Percentiles rank a stretch among this genome's conserved stretches.
phyloP scores from a whole-genome alignment of 257 asterid species.

The Solanum corneliomulleri region DNA sequence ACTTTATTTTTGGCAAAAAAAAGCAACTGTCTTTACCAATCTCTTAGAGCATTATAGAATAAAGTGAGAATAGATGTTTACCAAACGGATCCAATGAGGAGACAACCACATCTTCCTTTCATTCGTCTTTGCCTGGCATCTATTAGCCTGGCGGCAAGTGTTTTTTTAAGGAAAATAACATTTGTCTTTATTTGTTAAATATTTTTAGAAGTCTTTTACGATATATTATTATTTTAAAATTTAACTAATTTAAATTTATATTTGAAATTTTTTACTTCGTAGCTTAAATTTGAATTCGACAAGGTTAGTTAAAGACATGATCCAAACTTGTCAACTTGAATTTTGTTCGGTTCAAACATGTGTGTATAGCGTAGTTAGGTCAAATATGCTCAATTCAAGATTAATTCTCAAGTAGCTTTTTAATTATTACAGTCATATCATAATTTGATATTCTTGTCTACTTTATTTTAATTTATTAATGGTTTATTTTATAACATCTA shows the following conservation, averaged over 20 bases:
- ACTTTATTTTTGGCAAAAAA: background rate
- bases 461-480: background rate
- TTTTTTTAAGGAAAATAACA: background rate
- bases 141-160: background rate
- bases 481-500: background rate
- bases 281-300: background rate
- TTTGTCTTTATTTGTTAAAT: background rate
- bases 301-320: background rate
- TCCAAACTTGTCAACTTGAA: background rate
- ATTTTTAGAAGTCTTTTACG: background rate
- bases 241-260: background rate
- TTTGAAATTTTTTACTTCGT: background rate
- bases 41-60: background rate
- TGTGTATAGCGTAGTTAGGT: background rate
- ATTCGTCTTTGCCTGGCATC: background rate
- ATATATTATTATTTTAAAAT: background rate
- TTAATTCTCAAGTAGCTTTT: background rate
- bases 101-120: background rate
- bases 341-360: background rate
- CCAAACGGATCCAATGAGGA: constrained; percentile 1
- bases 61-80: background rate
- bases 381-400: background rate
- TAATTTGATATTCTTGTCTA: background rate
- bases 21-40: background rate
- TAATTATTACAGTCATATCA: background rate